Base-by-base conservation (phyloP, 2,329 filamentous ascomycete genomes). In the Westerdykella sp. region DNA sequence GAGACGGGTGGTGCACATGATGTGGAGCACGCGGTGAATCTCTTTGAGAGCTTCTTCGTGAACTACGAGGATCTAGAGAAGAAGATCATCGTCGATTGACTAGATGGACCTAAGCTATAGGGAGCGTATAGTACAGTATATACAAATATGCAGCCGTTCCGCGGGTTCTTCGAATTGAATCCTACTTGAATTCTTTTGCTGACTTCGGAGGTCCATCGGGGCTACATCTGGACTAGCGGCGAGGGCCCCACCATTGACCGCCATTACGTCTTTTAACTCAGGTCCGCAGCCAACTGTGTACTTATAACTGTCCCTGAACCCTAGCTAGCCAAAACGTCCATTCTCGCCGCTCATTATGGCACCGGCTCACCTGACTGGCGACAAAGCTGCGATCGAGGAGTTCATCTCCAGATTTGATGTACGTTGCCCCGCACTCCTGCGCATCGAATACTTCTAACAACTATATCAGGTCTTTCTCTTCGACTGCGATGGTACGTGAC, bases 331-430 rank as follows among this genome's bases (percentile, higher is more conserved):
- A 36, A 9, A 14, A 35, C 3, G n/a, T 7, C 7, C 9, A 14
- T 18, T 35, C 13, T 6, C 3, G 32, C 12, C 32, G 7, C 9
- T 13, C 12, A 67, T 67, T 63, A 49, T 60, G 5, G 52, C 52
- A 31, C 71, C 73, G 16, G 63, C 73, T 56, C 79, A 90, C 62
- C 76, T 98, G 52, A 91, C 84, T 31, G 90, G 90, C 65, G 82
- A 97, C 62, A 77, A 78, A 50, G 73, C 78, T 45, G 86, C 79
- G 36, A 86, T 96, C 55, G 79, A 84, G 39, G 82, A 84, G 40
- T 98, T 98, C 65, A 74, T 98, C 48, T 84, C 87, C 69, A 81
- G 81, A 63, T 98, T 96, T 63, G 93, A 98, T 74, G 93, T 95
- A 71, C 70, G 88, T 75, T 54, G 34, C 55, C 5, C 16, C 32